Percentiles rank a stretch among this genome's conserved stretches.
Conservation (phyloP, 164 flowering plant genomes). For the Umbilicus rupestris region DNA sequence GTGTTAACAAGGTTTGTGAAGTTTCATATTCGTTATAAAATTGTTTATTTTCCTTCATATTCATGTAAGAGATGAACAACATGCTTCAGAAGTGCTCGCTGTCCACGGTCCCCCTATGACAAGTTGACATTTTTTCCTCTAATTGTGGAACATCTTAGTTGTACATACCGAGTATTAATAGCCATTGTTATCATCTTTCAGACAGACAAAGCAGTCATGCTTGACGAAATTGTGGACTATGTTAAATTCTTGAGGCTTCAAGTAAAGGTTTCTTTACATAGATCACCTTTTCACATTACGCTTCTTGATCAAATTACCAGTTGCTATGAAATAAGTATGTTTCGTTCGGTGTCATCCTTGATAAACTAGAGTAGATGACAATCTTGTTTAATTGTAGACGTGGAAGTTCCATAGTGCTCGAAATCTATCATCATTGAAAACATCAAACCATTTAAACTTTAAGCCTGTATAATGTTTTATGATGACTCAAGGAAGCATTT, state of each 20-base stretch:
- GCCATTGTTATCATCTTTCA: conserved; percentile 14
- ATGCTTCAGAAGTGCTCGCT: background rate
- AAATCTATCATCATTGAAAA: background rate
- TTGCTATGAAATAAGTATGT: background rate
- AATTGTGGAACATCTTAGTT: background rate
- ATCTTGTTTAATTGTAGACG: too few relatives aligned
- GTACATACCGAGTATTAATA: background rate
- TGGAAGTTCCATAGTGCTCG: too few relatives aligned
- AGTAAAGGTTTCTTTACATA: conserved; percentile 36
- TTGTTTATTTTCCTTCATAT: background rate
- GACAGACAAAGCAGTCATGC: conserved; percentile 70
- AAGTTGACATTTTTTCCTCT: background rate
- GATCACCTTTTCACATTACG: background rate
- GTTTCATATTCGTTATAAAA: background rate
- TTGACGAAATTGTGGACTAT: conserved; percentile 70
- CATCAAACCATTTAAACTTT: background rate
- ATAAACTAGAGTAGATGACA: too few relatives aligned
- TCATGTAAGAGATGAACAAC: background rate
- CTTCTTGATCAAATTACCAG: background rate
- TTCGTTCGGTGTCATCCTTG: background rate
- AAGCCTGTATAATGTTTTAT: background rate
- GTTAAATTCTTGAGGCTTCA: conserved; percentile 68
- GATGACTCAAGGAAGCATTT: background rate
- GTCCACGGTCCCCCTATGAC: background rate
- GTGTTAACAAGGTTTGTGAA: conserved; percentile 73